These are phyloP conservation scores for Syncephalastrum contaminatum DNA, from an alignment of 371 early-diverging fungal species.

Conservation along the genomic window DNA sequence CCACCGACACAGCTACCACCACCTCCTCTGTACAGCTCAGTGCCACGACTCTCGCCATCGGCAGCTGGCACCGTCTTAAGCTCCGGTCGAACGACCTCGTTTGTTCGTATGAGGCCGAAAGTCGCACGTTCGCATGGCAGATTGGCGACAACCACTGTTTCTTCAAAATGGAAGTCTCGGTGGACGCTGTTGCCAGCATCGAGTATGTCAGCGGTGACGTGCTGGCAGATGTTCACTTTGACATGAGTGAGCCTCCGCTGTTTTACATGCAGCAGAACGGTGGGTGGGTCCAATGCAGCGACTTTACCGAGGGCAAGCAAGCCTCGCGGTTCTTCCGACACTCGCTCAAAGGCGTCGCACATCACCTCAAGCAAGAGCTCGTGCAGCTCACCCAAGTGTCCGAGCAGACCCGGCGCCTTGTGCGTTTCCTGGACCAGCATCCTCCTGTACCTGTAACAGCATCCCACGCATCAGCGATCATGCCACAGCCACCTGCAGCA, in stretches of 20 bases:
- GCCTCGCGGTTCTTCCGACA: conserved; percentile 65
- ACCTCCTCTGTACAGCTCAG: conserved; percentile 21
- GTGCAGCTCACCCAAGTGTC: conserved; percentile 32
- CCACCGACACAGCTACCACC: background rate
- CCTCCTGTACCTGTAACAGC: background rate
- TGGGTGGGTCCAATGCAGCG: conserved; percentile 70
- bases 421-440: conserved; percentile 32
- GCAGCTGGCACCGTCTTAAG: conserved; percentile 76
- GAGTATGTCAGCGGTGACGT: conserved; percentile 53
- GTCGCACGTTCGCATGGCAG: conserved; percentile 67
- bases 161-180: conserved; percentile 72
- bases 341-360: conserved; percentile 57
- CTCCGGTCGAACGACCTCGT: conserved; percentile 62
- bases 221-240: conserved; percentile 57
- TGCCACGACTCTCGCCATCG: conserved; percentile 69
- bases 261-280: conserved; percentile 58
- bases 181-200: conserved; percentile 56
- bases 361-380: conserved; percentile 51
- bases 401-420: conserved; percentile 37
- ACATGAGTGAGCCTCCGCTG: conserved; percentile 59
- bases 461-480: no score
- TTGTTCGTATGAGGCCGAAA: conserved; percentile 56
- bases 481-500: no score
- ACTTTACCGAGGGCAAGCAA: conserved; percentile 75
- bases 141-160: conserved; percentile 64